A percentile compares a stretch with the other conserved stretches of the same genome.
These are phyloP conservation scores for Leishmania arabica DNA, from an alignment of 208 protist genomes.

Conservation along the genomic window DNA sequence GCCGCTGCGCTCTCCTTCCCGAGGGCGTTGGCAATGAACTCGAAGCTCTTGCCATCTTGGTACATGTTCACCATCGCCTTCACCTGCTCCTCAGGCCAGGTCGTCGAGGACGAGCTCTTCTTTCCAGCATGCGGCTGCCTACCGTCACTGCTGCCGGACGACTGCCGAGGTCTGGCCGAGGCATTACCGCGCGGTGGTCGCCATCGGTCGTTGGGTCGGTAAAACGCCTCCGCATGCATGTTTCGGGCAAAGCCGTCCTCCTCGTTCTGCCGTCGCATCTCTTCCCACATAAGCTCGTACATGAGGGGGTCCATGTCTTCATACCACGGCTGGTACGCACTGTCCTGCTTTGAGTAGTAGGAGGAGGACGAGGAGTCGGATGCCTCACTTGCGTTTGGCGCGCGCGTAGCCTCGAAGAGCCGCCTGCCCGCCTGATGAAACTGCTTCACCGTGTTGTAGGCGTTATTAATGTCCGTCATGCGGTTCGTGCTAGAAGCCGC, in stretches of 20 bases:
- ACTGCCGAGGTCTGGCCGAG: slow-evolving; percentile 8
- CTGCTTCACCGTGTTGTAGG: slow-evolving; percentile 74
- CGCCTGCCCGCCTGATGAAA: slow-evolving; percentile 68
- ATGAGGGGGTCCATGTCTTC: slow-evolving; percentile 85
- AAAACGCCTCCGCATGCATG: slow-evolving; percentile 25
- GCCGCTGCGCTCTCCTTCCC: slow-evolving; percentile 53
- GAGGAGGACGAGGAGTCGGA: slow-evolving; percentile 15
- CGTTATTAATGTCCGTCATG: slow-evolving; percentile 89
- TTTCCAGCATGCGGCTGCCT: slow-evolving; percentile 9
- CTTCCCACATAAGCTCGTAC: slow-evolving; percentile 93
- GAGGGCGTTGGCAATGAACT: slow-evolving; percentile 91
- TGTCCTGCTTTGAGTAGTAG: slow-evolving; percentile 55
- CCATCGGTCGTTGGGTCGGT: slow-evolving; percentile 17
- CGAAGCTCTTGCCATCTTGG: slow-evolving; percentile 91
- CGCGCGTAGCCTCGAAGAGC: slow-evolving; percentile 17
- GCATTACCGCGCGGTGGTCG: slow-evolving; percentile 13
- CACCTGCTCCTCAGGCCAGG: slow-evolving; percentile 73
- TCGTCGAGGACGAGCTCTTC: slow-evolving; percentile 51
- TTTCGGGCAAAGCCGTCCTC: slow-evolving; percentile 36
- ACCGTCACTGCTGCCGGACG: slow-evolving; percentile 5
- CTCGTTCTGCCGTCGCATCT: slow-evolving; percentile 83
- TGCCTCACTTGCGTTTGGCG: slow-evolving; percentile 8
- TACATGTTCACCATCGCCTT: slow-evolving; percentile 91
- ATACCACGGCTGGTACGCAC: slow-evolving; percentile 76
- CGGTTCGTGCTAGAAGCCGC: slow-evolving; percentile 32